Conservation (phyloP, 1,284 basidiomycete species). For the Cryptococcus neoformans region DNA sequence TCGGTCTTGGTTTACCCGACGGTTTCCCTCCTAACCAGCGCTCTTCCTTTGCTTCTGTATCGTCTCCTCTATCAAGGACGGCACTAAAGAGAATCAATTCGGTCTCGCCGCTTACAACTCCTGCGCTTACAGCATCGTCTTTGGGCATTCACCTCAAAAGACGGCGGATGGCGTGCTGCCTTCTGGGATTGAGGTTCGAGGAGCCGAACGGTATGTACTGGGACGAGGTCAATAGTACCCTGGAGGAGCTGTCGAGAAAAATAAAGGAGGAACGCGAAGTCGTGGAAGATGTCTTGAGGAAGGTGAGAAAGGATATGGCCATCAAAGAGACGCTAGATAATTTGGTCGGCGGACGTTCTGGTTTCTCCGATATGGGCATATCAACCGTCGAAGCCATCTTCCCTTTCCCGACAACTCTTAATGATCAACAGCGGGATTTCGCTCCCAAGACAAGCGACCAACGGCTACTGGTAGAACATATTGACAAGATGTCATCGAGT, state of each 20-base stretch:
- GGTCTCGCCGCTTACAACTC: constrained; percentile 34
- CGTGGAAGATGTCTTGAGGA: constrained; percentile 19
- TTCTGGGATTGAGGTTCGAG: constrained; percentile 37
- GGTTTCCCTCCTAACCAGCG: constrained; percentile 5
- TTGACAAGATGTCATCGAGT: constrained; percentile 17
- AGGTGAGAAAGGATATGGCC: constrained; percentile 8
- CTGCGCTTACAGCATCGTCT: constrained; percentile 38
- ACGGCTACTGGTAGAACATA: constrained; percentile 12
- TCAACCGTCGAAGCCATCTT: neutral
- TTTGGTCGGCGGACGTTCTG: neutral
- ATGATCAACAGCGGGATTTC: constrained; percentile 12
- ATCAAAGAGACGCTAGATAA: constrained; percentile 1
- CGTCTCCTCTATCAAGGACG: constrained; percentile 1
- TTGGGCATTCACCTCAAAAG: constrained; percentile 40
- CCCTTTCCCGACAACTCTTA: neutral
- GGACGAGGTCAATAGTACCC: constrained; percentile 18
- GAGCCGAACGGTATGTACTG: constrained; percentile 24
- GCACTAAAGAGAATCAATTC: constrained; percentile 16
- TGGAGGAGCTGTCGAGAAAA: constrained; percentile 16
- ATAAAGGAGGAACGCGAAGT: constrained; percentile 18
- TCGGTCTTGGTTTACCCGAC: constrained; percentile 4
- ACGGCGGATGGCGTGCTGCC: constrained; percentile 37
- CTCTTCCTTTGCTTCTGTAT: constrained; percentile 2
- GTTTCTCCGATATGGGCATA: neutral
- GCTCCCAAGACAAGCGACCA: constrained; percentile 23